phyloP scores from a whole-genome alignment of 148 eudicot species.

The Silene conica region DNA sequence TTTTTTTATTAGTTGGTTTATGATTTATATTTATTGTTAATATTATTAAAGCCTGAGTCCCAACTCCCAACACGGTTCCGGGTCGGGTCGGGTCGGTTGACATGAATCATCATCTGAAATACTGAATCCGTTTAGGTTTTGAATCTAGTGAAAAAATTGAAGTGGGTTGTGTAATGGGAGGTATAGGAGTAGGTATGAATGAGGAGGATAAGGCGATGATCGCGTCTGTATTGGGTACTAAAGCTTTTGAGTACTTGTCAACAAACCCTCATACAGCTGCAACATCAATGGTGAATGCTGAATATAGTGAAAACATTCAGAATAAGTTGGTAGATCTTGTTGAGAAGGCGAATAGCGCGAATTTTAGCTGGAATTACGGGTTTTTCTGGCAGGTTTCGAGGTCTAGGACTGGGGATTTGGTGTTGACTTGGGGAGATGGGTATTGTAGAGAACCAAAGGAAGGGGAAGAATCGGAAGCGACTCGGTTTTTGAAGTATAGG shows the following conservation, averaged over 20 bases:
- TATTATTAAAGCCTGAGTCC: too few species aligned
- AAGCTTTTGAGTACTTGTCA: conserved; percentile 73
- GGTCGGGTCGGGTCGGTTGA: too few species aligned
- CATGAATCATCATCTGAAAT: too few species aligned
- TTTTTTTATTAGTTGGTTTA: conserved; percentile 12
- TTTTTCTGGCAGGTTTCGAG: conserved; percentile 83
- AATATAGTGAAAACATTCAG: conserved; percentile 61
- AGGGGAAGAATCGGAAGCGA: conserved; percentile 54
- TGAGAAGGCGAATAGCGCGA: conserved; percentile 43
- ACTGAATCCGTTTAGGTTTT: too few species aligned
- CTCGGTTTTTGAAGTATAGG: conserved; percentile 36
- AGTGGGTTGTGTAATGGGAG: conserved; percentile 22
- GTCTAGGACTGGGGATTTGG: conserved; percentile 63
- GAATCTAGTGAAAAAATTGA: too few species aligned
- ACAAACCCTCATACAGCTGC: conserved; percentile 57
- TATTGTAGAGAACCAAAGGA: conserved; percentile 84
- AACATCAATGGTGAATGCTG: conserved; percentile 55
- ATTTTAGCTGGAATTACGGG: conserved; percentile 91
- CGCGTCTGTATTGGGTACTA: conserved; percentile 60
- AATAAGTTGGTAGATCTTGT: conserved; percentile 84
- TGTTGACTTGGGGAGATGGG: conserved; percentile 94
- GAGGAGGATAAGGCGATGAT: conserved; percentile 77
- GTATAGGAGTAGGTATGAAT: conserved; percentile 37
- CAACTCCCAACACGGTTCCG: too few species aligned
- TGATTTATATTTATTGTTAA: too few species aligned